Conservation (phyloP, 306 rosid species). For the Carpinus viminea region DNA sequence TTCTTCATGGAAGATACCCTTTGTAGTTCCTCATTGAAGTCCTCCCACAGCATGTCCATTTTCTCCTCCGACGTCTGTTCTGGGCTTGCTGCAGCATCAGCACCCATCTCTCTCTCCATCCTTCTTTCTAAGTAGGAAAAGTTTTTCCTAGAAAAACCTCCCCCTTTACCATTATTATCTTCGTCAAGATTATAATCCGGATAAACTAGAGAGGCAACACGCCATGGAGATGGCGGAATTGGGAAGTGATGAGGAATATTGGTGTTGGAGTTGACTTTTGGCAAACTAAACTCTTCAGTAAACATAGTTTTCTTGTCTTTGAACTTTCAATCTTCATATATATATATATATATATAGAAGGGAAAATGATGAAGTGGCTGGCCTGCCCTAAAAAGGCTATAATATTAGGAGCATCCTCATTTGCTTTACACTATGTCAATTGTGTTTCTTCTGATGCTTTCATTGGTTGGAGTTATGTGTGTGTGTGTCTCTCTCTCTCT, state of each 20-base stretch:
- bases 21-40: background rate
- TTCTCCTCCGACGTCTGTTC: background rate
- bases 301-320: background rate
- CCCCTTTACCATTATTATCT: background rate
- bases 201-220: background rate
- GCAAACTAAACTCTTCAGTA: background rate
- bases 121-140: background rate
- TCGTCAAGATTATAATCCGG: background rate
- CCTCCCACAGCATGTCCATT: conserved; percentile 3
- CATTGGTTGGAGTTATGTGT: no score
- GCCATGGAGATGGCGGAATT: background rate
- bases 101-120: background rate
- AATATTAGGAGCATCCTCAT: no score
- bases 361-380: no score
- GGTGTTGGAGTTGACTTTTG: background rate
- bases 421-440: no score
- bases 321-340: no score
- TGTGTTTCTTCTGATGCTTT: no score
- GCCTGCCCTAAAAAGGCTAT: no score
- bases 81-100: background rate
- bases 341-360: no score
- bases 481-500: no score
- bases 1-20: background rate
- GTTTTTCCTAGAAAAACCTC: background rate
- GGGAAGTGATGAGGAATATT: background rate